These are phyloP conservation scores for Pichia sp. DNA, from an alignment of 1,139 yeast genomes.

Conservation along the genomic window DNA sequence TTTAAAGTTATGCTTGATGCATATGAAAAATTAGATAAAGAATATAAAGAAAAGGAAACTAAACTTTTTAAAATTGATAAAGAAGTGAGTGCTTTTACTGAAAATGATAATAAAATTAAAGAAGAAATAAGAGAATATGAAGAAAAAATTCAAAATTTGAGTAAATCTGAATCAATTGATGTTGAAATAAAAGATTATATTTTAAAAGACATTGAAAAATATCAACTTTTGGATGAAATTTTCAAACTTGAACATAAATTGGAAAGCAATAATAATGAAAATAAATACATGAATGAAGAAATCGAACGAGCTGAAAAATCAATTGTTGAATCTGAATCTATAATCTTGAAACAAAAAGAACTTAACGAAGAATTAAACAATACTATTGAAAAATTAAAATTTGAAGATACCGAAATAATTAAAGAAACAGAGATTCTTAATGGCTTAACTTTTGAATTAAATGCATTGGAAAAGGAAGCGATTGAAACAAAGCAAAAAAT, in stretches of 20 bases:
- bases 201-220: constrained; percentile 31
- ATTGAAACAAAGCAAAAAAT: constrained; percentile 1
- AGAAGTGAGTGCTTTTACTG: constrained; percentile 16
- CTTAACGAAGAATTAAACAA: neutral
- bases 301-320: constrained; percentile 54
- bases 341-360: constrained; percentile 10
- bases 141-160: neutral
- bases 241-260: constrained; percentile 38
- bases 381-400: constrained; percentile 6
- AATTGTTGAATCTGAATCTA: constrained; percentile 40
- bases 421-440: constrained; percentile 4
- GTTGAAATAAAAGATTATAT: constrained; percentile 26
- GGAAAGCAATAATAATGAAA: constrained; percentile 44
- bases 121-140: constrained; percentile 21
- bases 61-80: constrained; percentile 19
- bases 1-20: constrained; percentile 19
- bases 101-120: constrained; percentile 25
- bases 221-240: constrained; percentile 35
- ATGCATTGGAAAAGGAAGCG: neutral
- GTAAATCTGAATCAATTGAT: neutral
- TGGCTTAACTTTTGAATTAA: neutral
- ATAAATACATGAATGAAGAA: constrained; percentile 61
- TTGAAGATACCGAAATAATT: constrained; percentile 5
- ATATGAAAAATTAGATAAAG: constrained; percentile 21
- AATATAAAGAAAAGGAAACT: constrained; percentile 29